Conservation (phyloP, 345 rosid genomes). For the Dipteronia sinensis region DNA sequence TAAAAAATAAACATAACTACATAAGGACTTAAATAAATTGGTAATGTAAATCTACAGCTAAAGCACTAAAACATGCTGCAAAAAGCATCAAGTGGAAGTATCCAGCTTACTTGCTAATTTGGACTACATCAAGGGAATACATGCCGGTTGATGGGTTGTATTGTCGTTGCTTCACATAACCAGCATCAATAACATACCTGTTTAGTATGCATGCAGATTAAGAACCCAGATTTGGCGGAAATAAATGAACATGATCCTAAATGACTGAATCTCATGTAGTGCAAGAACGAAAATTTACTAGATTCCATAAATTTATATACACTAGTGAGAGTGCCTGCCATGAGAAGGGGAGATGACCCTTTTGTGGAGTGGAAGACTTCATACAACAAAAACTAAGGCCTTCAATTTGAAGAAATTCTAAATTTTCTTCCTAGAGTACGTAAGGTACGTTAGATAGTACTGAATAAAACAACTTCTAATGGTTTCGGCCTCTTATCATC, state of each 20-base stretch:
- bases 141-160: conserved; percentile 93
- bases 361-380: neutral
- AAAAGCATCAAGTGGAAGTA: neutral
- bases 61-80: conserved; percentile 9
- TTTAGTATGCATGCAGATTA: conserved; percentile 29
- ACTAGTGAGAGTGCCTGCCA: neutral
- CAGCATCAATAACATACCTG: conserved; percentile 96
- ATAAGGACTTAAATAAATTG: conserved; percentile 5
- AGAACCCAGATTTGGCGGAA: conserved; percentile 17
- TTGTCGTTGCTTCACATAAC: conserved; percentile 93
- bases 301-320: neutral
- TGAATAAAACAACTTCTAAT: neutral
- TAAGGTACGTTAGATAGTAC: neutral
- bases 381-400: neutral
- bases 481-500: neutral
- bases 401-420: neutral
- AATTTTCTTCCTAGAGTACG: neutral
- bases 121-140: conserved; percentile 95
- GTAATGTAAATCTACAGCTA: neutral
- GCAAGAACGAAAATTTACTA: neutral
- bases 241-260: neutral
- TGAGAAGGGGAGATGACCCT: neutral
- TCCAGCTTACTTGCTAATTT: conserved; percentile 89
- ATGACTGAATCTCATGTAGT: neutral
- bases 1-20: neutral